Evolutionary conservation across 441 rosid species (phyloP), one percentile per base, ranked within the genome.

Genomic region (Isatis lusitanica): DNA sequence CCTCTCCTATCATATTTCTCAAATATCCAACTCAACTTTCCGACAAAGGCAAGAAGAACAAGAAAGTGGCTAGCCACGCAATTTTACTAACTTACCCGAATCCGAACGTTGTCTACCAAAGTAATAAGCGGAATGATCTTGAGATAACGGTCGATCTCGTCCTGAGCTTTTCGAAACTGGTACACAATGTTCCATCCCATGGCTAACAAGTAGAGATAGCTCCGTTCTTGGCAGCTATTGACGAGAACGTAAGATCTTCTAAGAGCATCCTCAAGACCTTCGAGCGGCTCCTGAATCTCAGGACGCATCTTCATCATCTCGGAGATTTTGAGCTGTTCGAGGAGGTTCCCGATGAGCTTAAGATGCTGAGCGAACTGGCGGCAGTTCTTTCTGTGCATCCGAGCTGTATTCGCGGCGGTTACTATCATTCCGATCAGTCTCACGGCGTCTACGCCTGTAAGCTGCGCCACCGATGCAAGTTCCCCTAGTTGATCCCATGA

Each of bases 101-200:
- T 87, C 18, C 98, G 91, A 81, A 88, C 88, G 78, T 88, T 94
- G 51, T 94, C 97, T 10, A 90, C 97, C 8, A 94, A 86, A 62
- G 93, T 88, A 46, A 92, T 94, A 44, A 94, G 95, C 28, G 97
- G 98, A 30, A 94, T 85, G 53, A 92, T 87, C 82, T 90, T 84
- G 84, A 94, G 84, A 74, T 87, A 94, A 9, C 88, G 88, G 74
- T 94, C 97, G 33, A 94, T 92, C 88, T 94, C 97, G 66, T 78
- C 78, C 73, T 94, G 98, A 18, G 97, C 96, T 77, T 83, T 89
- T n/a, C 96, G 74, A 76, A 94, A 90, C 78, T 94, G 98, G 30
- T 92, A 88, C 39, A 94, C 97, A 33, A 94, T 92, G 85, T 89
- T 94, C 98, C 97, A 94, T 0, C 97, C 97, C 98, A 92, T 92